phyloP scores from a whole-genome alignment of 2,329 filamentous ascomycete species.

The Arthrobotrys iridis region DNA sequence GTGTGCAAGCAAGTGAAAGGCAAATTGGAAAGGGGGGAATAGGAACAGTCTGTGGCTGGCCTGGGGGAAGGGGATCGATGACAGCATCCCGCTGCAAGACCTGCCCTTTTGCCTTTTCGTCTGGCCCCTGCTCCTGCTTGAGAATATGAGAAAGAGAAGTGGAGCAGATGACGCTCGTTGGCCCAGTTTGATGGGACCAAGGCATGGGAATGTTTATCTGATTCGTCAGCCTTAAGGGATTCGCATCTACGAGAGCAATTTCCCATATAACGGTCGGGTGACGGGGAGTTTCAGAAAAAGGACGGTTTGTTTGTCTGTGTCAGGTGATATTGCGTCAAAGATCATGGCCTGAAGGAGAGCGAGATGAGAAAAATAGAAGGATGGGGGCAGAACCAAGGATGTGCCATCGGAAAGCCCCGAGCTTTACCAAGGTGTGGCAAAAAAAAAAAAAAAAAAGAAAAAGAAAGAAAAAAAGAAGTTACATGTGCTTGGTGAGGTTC shows the following conservation, averaged over 20 bases:
- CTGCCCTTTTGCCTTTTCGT: background rate
- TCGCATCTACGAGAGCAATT: background rate
- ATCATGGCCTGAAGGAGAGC: background rate
- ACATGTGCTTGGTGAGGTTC: background rate
- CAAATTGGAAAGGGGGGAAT: too few relatives aligned
- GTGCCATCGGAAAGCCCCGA: conserved; percentile 42
- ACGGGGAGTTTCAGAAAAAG: background rate
- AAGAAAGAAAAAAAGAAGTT: background rate
- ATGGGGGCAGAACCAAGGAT: too few relatives aligned
- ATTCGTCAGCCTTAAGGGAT: conserved; percentile 16
- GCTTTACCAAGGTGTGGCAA: conserved; percentile 35
- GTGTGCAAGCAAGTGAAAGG: background rate
- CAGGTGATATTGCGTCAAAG: conserved; percentile 47
- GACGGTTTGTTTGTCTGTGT: background rate
- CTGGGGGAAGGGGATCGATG: background rate
- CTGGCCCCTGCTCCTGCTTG: background rate
- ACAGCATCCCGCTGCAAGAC: conserved; percentile 22
- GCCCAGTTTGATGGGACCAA: background rate
- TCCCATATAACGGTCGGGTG: conserved; percentile 1
- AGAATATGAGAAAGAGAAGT: background rate
- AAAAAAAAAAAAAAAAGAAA: background rate
- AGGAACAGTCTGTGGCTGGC: too few relatives aligned
- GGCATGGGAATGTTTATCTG: background rate
- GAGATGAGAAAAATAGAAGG: conserved; percentile 1
- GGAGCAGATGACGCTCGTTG: background rate